A percentile compares a stretch with the other conserved stretches of the same genome.
These are phyloP conservation scores for Talaromyces marneffei DNA, from an alignment of 2,329 filamentous ascomycete species.

Conservation along the genomic window DNA sequence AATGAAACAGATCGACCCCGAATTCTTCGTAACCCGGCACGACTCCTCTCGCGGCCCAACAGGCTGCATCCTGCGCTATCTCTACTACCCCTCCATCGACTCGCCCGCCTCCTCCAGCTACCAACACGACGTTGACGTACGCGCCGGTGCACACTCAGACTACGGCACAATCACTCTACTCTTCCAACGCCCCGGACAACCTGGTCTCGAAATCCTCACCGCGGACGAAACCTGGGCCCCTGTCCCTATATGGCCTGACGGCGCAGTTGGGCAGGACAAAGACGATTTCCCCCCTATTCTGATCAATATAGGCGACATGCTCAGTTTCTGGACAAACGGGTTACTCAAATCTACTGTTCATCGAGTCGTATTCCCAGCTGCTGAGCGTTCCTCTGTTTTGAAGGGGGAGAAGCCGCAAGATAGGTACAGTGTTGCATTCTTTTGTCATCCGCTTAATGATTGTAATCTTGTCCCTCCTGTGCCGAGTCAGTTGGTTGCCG, in stretches of 20 bases:
- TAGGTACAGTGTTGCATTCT: constrained; percentile 57
- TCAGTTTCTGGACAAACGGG: constrained; percentile 86
- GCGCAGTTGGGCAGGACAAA: constrained; percentile 20
- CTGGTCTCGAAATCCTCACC: constrained; percentile 76
- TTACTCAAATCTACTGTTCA: constrained; percentile 84
- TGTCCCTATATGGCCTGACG: constrained; percentile 58
- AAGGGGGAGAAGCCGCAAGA: constrained; percentile 30
- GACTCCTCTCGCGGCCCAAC: constrained; percentile 46
- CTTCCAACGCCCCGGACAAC: constrained; percentile 78
- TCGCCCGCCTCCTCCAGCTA: constrained; percentile 41
- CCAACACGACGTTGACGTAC: constrained; percentile 57
- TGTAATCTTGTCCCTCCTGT: constrained; percentile 48
- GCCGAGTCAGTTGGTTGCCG: constrained; percentile 46
- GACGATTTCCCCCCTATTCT: constrained; percentile 59
- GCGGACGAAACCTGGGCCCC: constrained; percentile 54
- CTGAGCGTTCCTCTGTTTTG: constrained; percentile 27
- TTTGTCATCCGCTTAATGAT: constrained; percentile 56
- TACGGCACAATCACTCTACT: constrained; percentile 67
- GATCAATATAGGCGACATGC: constrained; percentile 64
- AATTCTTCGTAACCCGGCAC: constrained; percentile 60
- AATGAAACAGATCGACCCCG: constrained; percentile 35
- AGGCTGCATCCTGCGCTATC: constrained; percentile 60
- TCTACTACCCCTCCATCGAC: constrained; percentile 62
- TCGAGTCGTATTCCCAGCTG: constrained; percentile 66
- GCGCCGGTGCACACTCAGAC: constrained; percentile 88